These are phyloP conservation scores for Pilatotrama ljubarskyi DNA, from an alignment of 768 basidiomycete species.

Conservation along the genomic window DNA sequence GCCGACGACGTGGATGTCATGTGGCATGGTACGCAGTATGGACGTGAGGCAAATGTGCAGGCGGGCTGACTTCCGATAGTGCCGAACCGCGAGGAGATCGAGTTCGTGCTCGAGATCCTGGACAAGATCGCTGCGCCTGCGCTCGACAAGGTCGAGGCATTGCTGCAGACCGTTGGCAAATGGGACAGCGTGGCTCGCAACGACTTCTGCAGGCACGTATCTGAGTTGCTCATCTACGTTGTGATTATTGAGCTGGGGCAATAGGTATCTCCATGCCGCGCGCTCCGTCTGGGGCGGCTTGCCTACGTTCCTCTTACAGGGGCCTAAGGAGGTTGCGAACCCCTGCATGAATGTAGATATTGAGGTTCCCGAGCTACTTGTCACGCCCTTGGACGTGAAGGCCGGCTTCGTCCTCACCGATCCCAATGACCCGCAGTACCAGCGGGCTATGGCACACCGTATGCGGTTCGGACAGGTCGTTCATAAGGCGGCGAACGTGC, in stretches of 20 bases:
- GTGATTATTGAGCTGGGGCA: background rate
- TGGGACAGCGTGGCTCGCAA: slow-evolving; percentile 73
- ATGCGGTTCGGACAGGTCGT: slow-evolving; percentile 66
- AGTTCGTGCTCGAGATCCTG: slow-evolving; percentile 77
- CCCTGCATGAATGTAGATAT: slow-evolving; percentile 59
- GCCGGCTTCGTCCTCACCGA: slow-evolving; percentile 78
- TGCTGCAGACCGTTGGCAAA: slow-evolving; percentile 53
- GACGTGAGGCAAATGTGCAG: too few relatives aligned
- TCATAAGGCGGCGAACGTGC: slow-evolving; percentile 62
- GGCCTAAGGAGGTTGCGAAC: slow-evolving; percentile 55
- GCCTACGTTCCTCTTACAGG: slow-evolving; percentile 63
- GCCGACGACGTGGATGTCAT: slow-evolving; percentile 78
- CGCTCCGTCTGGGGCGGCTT: slow-evolving; percentile 79
- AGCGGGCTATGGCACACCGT: slow-evolving; percentile 57
- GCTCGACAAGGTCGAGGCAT: slow-evolving; percentile 62
- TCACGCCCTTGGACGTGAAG: slow-evolving; percentile 62
- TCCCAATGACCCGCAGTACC: slow-evolving; percentile 72
- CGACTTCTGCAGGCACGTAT: slow-evolving; percentile 77
- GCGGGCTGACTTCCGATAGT: slow-evolving; percentile 36
- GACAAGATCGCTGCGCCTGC: slow-evolving; percentile 65
- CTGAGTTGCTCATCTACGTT: background rate
- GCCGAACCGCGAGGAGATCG: slow-evolving; percentile 69
- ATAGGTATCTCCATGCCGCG: slow-evolving; percentile 66
- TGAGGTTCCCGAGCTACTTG: slow-evolving; percentile 72
- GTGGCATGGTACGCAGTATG: slow-evolving; percentile 71